Percentiles rank a stretch among this genome's conserved stretches.
Evolutionary conservation across 768 basidiomycete genomes (phyloP).

Genomic region (Termitomyces sp.): DNA sequence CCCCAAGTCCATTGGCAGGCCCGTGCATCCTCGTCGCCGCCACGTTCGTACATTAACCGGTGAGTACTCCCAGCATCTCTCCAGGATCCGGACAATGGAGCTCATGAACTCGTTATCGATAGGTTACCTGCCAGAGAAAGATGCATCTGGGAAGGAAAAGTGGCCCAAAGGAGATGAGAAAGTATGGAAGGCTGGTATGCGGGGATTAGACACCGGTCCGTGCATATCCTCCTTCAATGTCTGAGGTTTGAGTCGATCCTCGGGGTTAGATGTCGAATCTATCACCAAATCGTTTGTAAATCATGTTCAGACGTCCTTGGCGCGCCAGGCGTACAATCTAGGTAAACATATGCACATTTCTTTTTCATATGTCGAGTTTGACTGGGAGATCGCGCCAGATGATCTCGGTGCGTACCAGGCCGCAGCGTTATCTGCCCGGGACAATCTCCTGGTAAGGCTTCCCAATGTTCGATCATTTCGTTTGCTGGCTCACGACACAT

Average conservation of each 20-base stretch:
- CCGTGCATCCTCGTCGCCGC: conserved; percentile 43
- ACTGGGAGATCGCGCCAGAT: conserved; percentile 31
- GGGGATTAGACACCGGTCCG: conserved; percentile 51
- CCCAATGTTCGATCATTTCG: not conserved
- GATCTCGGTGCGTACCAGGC: conserved; percentile 89
- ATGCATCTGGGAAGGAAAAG: conserved; percentile 72
- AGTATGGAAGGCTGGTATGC: conserved; percentile 61
- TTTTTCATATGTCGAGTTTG: not conserved
- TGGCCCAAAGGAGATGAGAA: conserved; percentile 82
- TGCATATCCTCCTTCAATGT: not conserved
- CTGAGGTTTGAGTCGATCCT: not conserved
- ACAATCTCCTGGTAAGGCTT: conserved; percentile 69
- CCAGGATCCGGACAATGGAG: not conserved
- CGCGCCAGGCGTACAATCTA: conserved; percentile 86
- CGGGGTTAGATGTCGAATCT: conserved; percentile 42
- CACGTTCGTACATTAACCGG: conserved; percentile 70
- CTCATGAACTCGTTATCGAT: not conserved
- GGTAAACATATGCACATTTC: conserved; percentile 28
- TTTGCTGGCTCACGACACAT: conserved; percentile 5
- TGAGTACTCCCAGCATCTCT: conserved; percentile 17
- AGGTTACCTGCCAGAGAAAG: conserved; percentile 79
- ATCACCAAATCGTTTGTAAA: conserved; percentile 75
- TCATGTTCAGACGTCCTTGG: conserved; percentile 86
- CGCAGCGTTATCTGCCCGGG: conserved; percentile 79
- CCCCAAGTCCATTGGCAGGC: conserved; percentile 57